Evolutionary conservation across 805 yeast species (phyloP).

Genomic region (Priceomyces medius): DNA sequence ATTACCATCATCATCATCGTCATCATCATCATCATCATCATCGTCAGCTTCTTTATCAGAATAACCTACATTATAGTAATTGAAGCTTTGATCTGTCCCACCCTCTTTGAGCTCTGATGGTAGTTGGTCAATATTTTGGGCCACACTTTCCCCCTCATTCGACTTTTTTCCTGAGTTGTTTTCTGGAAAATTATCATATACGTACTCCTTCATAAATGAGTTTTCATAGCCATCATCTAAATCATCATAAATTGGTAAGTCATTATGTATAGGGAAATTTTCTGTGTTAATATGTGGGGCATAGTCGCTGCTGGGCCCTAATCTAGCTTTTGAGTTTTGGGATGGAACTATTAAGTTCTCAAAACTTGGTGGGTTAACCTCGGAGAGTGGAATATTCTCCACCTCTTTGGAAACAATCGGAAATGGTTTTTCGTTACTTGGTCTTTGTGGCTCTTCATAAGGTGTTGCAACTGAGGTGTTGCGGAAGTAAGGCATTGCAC

Average conservation of each 20-base stretch:
- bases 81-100: constrained; percentile 6
- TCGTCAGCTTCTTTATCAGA: constrained; percentile 6
- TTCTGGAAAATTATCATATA: constrained; percentile 5
- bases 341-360: constrained; percentile 1
- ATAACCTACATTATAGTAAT: constrained; percentile 6
- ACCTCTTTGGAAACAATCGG: background rate
- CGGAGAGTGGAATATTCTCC: background rate
- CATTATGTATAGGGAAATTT: background rate
- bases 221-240: constrained; percentile 22
- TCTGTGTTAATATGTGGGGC: constrained; percentile 1
- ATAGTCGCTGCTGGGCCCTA: background rate
- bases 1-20: constrained; percentile 4
- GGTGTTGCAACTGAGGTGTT: constrained; percentile 31
- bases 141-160: constrained; percentile 1
- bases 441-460: constrained; percentile 14
- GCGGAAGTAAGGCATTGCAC: constrained; percentile 54
- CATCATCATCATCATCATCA: background rate
- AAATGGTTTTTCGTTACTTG: constrained; percentile 3
- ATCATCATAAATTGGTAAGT: constrained; percentile 13
- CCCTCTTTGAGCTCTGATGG: constrained; percentile 8
- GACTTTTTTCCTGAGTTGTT: background rate
- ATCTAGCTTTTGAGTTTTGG: background rate
- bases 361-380: background rate
- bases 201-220: constrained; percentile 5
- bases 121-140: constrained; percentile 4